Conservation (phyloP, 495 filamentous ascomycete species). For the Xylaria castorea region DNA sequence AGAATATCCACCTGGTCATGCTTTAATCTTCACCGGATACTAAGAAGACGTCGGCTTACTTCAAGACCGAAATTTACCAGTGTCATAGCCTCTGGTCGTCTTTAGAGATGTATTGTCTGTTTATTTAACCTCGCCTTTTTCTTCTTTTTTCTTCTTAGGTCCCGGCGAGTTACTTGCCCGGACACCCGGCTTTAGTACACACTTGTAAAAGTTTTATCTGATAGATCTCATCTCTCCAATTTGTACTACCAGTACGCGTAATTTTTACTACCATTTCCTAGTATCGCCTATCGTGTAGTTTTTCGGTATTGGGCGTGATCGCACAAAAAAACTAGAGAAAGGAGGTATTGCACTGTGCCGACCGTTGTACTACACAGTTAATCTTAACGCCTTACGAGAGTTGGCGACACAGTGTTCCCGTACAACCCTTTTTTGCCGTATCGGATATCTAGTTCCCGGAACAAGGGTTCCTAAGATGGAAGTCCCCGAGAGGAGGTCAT, state of each 20-base stretch:
- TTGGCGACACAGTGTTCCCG: not conserved
- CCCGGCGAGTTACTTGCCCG: not conserved
- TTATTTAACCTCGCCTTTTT: not conserved
- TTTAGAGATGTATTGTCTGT: not conserved
- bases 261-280: not conserved
- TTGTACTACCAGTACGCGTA: not conserved
- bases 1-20: not conserved
- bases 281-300: not conserved
- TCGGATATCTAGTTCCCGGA: not conserved
- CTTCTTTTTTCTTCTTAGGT: not conserved
- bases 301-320: not conserved
- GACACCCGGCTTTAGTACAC: no score
- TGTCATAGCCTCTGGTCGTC: no score
- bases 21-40: no score
- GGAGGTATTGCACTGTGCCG: not conserved
- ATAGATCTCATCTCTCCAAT: not conserved
- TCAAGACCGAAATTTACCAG: no score
- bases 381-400: not conserved
- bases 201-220: no score
- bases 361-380: not conserved
- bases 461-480: no score
- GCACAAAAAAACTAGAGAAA: not conserved
- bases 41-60: no score
- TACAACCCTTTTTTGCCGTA: not conserved
- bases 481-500: no score